These are phyloP conservation scores for Cornus florida DNA, from an alignment of 148 eudicot species.

Conservation along the genomic window DNA sequence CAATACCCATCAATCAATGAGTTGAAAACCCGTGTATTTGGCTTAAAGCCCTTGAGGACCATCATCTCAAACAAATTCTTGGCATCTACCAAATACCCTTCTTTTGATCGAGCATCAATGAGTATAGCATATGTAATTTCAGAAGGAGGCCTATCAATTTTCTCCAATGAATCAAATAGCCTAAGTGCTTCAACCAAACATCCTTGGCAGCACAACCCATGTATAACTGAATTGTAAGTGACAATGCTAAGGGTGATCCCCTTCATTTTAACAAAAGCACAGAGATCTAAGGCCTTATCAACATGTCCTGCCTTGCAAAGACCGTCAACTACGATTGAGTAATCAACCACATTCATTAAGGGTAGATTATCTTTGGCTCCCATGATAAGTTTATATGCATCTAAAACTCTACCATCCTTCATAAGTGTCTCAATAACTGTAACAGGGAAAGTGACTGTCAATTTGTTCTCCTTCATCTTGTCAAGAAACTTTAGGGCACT, in stretches of 20 bases:
- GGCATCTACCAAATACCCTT: slow-evolving; percentile 78
- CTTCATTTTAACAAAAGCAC: slow-evolving; percentile 51
- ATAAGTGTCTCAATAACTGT: slow-evolving; percentile 44
- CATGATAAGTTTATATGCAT: slow-evolving; percentile 67
- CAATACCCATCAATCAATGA: slow-evolving; percentile 76
- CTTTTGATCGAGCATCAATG: slow-evolving; percentile 63
- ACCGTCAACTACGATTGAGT: slow-evolving; percentile 64
- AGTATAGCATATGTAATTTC: slow-evolving; percentile 79
- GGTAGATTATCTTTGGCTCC: slow-evolving; percentile 48
- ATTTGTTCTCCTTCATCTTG: slow-evolving; percentile 35
- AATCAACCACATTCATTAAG: slow-evolving; percentile 59
- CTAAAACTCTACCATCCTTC: slow-evolving; percentile 53
- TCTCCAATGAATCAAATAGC: slow-evolving; percentile 81
- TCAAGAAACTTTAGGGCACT: slow-evolving; percentile 54
- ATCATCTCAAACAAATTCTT: slow-evolving; percentile 68
- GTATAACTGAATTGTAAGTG: slow-evolving; percentile 69
- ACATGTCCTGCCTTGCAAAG: slow-evolving; percentile 77
- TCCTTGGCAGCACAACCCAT: slow-evolving; percentile 78
- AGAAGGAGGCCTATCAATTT: slow-evolving; percentile 51
- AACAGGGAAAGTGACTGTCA: slow-evolving; percentile 38
- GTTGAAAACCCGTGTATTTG: slow-evolving; percentile 64
- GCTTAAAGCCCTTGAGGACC: slow-evolving; percentile 49
- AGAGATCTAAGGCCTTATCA: slow-evolving; percentile 71
- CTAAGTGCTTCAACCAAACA: slow-evolving; percentile 91
- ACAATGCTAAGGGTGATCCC: slow-evolving; percentile 64